Conservation (phyloP, 495 filamentous ascomycete species). For the Baudoinia panamericana region DNA sequence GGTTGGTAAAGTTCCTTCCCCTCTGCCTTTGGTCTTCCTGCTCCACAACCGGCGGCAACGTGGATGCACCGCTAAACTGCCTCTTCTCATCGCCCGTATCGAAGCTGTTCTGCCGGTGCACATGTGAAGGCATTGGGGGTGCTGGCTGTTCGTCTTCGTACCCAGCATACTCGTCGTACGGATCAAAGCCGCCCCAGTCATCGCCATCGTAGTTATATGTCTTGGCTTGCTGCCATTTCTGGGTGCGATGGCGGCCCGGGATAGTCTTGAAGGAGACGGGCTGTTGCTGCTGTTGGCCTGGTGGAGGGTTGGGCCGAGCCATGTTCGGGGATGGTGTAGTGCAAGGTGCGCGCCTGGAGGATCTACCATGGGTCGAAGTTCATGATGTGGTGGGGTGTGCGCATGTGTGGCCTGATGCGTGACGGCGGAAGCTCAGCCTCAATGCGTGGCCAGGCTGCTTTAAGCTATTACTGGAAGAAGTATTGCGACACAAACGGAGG, state of each 20-base stretch:
- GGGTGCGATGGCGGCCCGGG: slow-evolving; percentile 80
- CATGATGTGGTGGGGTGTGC: not conserved
- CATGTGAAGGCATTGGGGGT: slow-evolving; percentile 3
- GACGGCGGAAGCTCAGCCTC: slow-evolving; percentile 4
- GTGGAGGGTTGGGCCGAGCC: slow-evolving; percentile 5
- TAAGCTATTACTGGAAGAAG: too few species aligned
- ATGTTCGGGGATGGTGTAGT: not conserved
- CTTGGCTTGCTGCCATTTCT: slow-evolving; percentile 90
- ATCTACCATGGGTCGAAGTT: not conserved
- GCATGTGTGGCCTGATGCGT: too few species aligned
- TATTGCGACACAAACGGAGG: too few species aligned
- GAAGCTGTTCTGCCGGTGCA: slow-evolving; percentile 26
- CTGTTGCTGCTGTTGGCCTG: slow-evolving; percentile 23
- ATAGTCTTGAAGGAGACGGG: slow-evolving; percentile 60
- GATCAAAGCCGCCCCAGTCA: slow-evolving; percentile 82
- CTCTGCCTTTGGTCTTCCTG: slow-evolving; percentile 6
- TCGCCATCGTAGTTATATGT: slow-evolving; percentile 79
- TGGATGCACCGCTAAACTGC: slow-evolving; percentile 19
- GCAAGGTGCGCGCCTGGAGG: slow-evolving; percentile 12
- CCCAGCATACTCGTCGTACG: slow-evolving; percentile 56
- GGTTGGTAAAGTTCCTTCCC: slow-evolving; percentile 27
- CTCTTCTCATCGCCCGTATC: slow-evolving; percentile 37
- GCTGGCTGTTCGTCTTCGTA: slow-evolving; percentile 36
- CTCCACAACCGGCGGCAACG: not conserved
- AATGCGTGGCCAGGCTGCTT: not conserved